Conservation (phyloP, 1,284 basidiomycete species). For the Boletus smithii region DNA sequence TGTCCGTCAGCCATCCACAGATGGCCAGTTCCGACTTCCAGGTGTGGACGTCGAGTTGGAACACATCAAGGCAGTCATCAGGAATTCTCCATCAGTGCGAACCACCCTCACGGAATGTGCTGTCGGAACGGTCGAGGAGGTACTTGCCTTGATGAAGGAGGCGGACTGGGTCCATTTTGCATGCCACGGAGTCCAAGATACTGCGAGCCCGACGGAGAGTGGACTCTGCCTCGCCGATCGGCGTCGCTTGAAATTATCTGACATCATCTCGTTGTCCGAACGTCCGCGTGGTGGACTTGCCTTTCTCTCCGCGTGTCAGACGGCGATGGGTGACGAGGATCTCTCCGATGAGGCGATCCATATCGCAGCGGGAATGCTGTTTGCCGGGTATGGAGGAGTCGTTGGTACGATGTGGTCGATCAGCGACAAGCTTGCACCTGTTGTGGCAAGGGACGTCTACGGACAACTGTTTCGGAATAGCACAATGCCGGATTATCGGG, state of each 20-base stretch:
- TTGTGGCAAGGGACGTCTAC: slow-evolving; percentile 5
- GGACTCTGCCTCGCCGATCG: background rate
- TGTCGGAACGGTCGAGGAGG: background rate
- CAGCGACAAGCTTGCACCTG: background rate
- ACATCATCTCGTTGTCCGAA: background rate
- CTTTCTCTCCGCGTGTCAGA: background rate
- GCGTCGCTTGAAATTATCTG: background rate
- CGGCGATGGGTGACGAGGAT: background rate
- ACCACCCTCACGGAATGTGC: background rate
- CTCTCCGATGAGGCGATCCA: background rate
- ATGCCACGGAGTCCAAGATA: slow-evolving; percentile 9
- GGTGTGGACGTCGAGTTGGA: slow-evolving; percentile 5
- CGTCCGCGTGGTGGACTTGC: slow-evolving; percentile 7
- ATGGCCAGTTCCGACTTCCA: slow-evolving; percentile 1
- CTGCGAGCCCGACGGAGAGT: background rate
- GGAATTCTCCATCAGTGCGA: background rate
- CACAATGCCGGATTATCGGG: background rate
- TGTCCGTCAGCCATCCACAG: slow-evolving; percentile 5
- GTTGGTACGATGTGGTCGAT: background rate
- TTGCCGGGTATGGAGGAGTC: background rate
- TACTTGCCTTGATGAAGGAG: slow-evolving; percentile 2
- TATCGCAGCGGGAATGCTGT: background rate
- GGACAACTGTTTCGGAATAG: background rate
- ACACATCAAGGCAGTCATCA: background rate
- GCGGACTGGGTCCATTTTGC: slow-evolving; percentile 9